Percentiles rank a stretch among this genome's conserved stretches.
phyloP scores from a whole-genome alignment of 805 yeast species.

The Wickerhamiella dianesei region DNA sequence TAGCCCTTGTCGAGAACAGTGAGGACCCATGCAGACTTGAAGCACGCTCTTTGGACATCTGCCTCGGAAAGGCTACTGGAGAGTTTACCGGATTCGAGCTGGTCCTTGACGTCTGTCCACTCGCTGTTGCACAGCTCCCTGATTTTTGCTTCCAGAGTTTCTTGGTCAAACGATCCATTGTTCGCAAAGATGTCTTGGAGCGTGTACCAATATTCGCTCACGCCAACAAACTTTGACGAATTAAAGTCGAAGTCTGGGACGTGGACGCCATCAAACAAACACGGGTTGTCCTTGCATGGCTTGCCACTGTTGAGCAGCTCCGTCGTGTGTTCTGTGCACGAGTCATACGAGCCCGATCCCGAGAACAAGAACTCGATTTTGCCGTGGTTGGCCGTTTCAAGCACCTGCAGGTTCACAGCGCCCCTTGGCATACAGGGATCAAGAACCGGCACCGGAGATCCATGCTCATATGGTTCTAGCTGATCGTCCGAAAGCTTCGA shows the following conservation, averaged over 20 bases:
- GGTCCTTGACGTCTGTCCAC: constrained; percentile 44
- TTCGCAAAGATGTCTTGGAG: constrained; percentile 80
- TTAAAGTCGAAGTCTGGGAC: constrained; percentile 77
- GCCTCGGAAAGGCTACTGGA: constrained; percentile 34
- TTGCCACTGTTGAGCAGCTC: constrained; percentile 60
- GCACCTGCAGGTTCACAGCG: constrained; percentile 9
- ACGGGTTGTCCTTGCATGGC: constrained; percentile 80
- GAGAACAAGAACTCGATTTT: constrained; percentile 28
- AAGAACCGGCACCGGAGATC: constrained; percentile 24
- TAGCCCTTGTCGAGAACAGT: constrained; percentile 87
- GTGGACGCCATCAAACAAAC: constrained; percentile 89
- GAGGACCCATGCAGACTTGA: constrained; percentile 89
- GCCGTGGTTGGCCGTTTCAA: constrained; percentile 6
- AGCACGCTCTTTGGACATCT: constrained; percentile 63
- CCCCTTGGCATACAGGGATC: constrained; percentile 80
- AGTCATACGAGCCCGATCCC: constrained; percentile 71
- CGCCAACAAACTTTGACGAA: constrained; percentile 75
- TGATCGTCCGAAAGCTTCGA: constrained; percentile 5
- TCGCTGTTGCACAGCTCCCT: constrained; percentile 60
- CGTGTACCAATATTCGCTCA: constrained; percentile 95
- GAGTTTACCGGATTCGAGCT: constrained; percentile 42
- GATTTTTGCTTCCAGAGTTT: constrained; percentile 50
- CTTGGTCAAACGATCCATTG: constrained; percentile 79
- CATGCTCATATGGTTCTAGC: constrained; percentile 5
- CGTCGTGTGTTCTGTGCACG: constrained; percentile 48